Evolutionary conservation across 2,329 filamentous ascomycete genomes (phyloP), one percentile per base, ranked within the genome.

Genomic region (Apiospora kogelbergensis): DNA sequence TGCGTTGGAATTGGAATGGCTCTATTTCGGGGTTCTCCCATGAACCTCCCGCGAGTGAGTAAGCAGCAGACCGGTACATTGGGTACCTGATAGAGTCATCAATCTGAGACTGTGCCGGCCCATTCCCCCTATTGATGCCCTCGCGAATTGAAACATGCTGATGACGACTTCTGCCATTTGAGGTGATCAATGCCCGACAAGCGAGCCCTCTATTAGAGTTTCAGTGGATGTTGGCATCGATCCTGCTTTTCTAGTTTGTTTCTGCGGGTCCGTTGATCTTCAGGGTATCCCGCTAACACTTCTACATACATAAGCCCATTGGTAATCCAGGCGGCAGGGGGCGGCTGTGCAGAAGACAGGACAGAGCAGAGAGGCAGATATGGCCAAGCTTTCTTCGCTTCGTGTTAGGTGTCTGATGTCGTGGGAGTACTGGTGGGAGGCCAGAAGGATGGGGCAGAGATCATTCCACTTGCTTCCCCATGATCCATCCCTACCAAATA

Each of bases 221-320:
- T 60, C 53, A 13, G 53, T 60, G 53, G 53, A 60, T 60, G 53
- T 37, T 60, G 53, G 30, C 53, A 60, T n/a, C 53, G 53, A 60
- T 60, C 53, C 53, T 60, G 53, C 53, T 60, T 60, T 60, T 37
- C 33, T 33, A 33, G 26, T 37, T 60, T 60, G 30, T 37, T 37
- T 37, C 30, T n/a, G 17, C 53, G 53, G 53, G 53, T 11, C 53
- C 53, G 53, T 60, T 60, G 53, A 60, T 60, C 53, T 60, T 37
- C 53, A 60, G 53, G 53, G 53, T 60, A 60, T 60, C 20, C 26
- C 53, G 17, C 53, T 37, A 26, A n/a, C n/a, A n/a, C n/a, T n/a
- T n/a, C n/a, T n/a, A n/a, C n/a, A n/a, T n/a, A n/a, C n/a, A n/a
- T n/a, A n/a, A n/a, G n/a, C 3, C 30, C 53, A 37, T 37, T 60